Percentiles rank a stretch among this genome's conserved stretches.
These are phyloP conservation scores for Excoecaria cochinchinensis DNA, from an alignment of 345 rosid species.

Conservation along the genomic window DNA sequence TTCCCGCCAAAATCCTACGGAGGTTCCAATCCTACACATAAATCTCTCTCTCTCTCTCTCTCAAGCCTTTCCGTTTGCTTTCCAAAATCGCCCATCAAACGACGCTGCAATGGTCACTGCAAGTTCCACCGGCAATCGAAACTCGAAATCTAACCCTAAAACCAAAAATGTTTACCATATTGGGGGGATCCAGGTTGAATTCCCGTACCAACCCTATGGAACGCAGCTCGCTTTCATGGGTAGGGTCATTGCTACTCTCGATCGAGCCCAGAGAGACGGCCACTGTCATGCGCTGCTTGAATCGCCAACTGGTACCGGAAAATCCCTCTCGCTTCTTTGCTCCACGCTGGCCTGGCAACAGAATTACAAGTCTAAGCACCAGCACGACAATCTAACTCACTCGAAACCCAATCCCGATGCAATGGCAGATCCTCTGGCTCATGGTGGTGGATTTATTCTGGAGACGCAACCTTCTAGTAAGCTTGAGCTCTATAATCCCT, in stretches of 20 bases:
- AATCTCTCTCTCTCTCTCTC: neutral
- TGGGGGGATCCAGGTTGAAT: conserved; percentile 77
- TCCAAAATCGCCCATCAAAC: neutral
- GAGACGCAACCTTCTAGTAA: conserved; percentile 75
- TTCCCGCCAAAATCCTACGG: neutral
- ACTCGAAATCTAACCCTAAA: conserved; percentile 37
- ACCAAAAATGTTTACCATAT: conserved; percentile 48
- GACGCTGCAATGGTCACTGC: conserved; percentile 36
- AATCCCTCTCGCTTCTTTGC: conserved; percentile 95
- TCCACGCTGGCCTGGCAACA: conserved; percentile 94
- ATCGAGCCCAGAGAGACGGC: conserved; percentile 84
- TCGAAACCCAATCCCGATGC: conserved; percentile 69
- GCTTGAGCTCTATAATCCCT: neutral
- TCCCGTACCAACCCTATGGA: conserved; percentile 94
- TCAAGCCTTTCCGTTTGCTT: neutral
- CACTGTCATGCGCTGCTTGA: conserved; percentile 89
- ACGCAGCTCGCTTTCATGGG: conserved; percentile 95
- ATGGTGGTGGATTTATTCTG: conserved; percentile 88
- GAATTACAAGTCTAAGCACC: conserved; percentile 43
- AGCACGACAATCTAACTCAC: conserved; percentile 37
- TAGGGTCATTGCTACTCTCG: conserved; percentile 84
- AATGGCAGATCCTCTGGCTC: conserved; percentile 65
- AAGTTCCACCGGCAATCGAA: conserved; percentile 12
- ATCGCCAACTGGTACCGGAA: conserved; percentile 97
- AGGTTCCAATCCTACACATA: neutral